Evolutionary conservation across 2,329 filamentous ascomycete species (phyloP).

Genomic region (Botrytis squamosa): DNA sequence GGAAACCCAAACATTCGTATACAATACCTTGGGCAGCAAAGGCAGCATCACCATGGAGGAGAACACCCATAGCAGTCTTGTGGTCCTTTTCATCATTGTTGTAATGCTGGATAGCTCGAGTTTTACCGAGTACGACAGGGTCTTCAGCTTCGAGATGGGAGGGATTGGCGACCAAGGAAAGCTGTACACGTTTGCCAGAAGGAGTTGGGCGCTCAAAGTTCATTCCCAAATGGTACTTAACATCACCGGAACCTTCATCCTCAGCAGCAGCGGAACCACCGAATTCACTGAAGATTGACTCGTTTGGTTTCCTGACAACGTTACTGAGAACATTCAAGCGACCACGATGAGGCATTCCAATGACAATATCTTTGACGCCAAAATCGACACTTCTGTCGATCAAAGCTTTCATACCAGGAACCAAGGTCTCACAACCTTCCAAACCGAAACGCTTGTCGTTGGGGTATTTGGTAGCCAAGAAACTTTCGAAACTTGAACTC

Average conservation of each 20-base stretch:
- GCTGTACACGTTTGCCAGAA: slow-evolving; percentile 97
- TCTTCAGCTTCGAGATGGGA: slow-evolving; percentile 98
- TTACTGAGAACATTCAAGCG: slow-evolving; percentile 97
- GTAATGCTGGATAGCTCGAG: slow-evolving; percentile 96
- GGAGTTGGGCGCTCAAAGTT: slow-evolving; percentile 99
- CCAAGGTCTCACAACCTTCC: slow-evolving; percentile 93
- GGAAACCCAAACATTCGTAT: slow-evolving; percentile 98
- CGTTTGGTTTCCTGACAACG: slow-evolving; percentile 97
- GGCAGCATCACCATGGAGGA: slow-evolving; percentile 95
- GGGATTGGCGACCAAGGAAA: slow-evolving; percentile 96
- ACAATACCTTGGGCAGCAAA: slow-evolving; percentile 96
- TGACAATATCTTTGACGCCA: slow-evolving; percentile 98
- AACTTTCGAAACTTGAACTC: slow-evolving; percentile 95
- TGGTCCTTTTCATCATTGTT: slow-evolving; percentile 94
- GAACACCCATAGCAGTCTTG: slow-evolving; percentile 87
- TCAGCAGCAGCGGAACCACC: slow-evolving; percentile 81
- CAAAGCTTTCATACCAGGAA: slow-evolving; percentile 98
- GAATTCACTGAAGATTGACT: slow-evolving; percentile 99
- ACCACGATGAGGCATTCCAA: slow-evolving; percentile 98
- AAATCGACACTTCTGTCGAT: slow-evolving; percentile 99
- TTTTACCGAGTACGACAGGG: slow-evolving; percentile 95
- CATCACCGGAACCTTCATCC: slow-evolving; percentile 96
- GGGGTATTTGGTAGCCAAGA: slow-evolving; percentile 95
- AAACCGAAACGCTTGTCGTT: slow-evolving; percentile 99
- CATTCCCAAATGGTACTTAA: slow-evolving; percentile 99